These are phyloP conservation scores for Taiozyma sp. DNA, from an alignment of 1,139 yeast species.

Conservation along the genomic window DNA sequence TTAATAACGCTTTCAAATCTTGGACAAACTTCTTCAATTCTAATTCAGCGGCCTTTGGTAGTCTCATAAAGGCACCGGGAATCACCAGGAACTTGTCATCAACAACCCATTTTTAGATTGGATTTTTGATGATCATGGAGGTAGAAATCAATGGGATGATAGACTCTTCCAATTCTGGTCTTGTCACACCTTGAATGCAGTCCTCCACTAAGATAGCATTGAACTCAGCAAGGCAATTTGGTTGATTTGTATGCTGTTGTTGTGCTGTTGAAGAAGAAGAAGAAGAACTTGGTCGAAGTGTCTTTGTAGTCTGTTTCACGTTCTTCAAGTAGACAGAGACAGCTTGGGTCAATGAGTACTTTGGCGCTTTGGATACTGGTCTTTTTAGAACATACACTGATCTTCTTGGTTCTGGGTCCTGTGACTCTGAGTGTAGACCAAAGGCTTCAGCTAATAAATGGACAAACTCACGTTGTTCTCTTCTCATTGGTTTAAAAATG, in stretches of 20 bases:
- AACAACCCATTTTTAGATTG: slow-evolving; percentile 33
- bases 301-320: slow-evolving; percentile 21
- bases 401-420: slow-evolving; percentile 76
- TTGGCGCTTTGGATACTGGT: slow-evolving; percentile 28
- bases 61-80: slow-evolving; percentile 28
- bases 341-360: slow-evolving; percentile 25
- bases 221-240: slow-evolving; percentile 12
- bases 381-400: slow-evolving; percentile 55
- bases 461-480: slow-evolving; percentile 63
- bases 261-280: slow-evolving; percentile 4
- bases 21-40: slow-evolving; percentile 24
- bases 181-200: slow-evolving; percentile 47
- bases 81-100: slow-evolving; percentile 41
- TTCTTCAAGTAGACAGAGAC: slow-evolving; percentile 27
- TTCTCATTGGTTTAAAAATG: slow-evolving; percentile 70
- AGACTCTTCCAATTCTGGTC: slow-evolving; percentile 36
- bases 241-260: slow-evolving; percentile 4
- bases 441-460: slow-evolving; percentile 61
- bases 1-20: slow-evolving; percentile 18
- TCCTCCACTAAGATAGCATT: slow-evolving; percentile 54
- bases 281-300: slow-evolving; percentile 25
- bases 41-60: slow-evolving; percentile 23
- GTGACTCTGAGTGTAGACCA: slow-evolving; percentile 61
- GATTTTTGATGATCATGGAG: slow-evolving; percentile 22
- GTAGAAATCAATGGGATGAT: slow-evolving; percentile 26